Base-by-base conservation (phyloP, 179 eudicot genomes). In the Drosera spatulata region DNA sequence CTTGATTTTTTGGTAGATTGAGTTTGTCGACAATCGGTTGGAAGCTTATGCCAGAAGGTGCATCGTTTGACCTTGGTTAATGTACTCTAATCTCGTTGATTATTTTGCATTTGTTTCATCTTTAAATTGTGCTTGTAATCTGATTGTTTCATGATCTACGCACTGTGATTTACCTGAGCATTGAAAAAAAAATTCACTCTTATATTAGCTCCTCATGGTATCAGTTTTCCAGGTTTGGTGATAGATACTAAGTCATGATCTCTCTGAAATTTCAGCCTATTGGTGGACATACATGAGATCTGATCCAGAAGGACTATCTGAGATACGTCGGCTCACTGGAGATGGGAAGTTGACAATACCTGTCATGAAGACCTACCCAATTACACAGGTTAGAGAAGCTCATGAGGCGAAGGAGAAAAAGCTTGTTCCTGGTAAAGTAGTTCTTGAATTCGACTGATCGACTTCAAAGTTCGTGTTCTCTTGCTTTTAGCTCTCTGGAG, bases 221-320 rank as follows among this genome's bases (percentile, higher is more conserved):
- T 22, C 33, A 22, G 33, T 22, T 22, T 22, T 46, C 33, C 49
- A 46, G 7, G 2, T 10, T 6, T 2, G 49, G 49, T 46, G 49
- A 22, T 22, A 22, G 33, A 22, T 22, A 22, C 53, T 50, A 50
- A 50, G 33, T 22, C 33, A 22, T 22, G 33, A 43, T 43, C 8
- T 4, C 2, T 43, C 45, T 22, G 33, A 22, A 22, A 44, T 10
- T 72, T 59, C 82, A 94, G 99, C 79, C 61, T 94, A 94, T 67
- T 82, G 66, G 73, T 94, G 99, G 99, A 80, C 84, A 37, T 90
- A 74, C 71, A 94, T 94, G 99, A 82, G 99, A 69, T 82, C 94
- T 42, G 99, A 94, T 74, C 55, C 84, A 33, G 97, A 94, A 79
- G 99, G 96, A 61, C 79, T 94, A 69, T 71, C 80, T 10, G 83